phyloP scores from a whole-genome alignment of 768 basidiomycete species.

The Gymnopilus junonius region DNA sequence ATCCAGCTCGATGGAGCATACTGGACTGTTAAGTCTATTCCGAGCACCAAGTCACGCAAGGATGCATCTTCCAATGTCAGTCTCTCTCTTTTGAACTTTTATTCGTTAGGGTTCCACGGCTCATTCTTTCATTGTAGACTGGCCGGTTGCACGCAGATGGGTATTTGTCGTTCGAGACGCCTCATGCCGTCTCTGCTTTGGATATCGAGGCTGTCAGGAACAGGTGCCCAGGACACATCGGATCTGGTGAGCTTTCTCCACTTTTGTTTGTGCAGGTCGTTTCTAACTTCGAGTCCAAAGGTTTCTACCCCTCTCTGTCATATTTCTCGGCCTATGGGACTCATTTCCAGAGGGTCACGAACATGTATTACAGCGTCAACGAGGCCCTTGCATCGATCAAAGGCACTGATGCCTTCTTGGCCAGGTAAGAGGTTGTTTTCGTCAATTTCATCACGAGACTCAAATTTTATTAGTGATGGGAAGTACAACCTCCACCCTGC shows the following conservation, averaged over 20 bases:
- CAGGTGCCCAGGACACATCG: conserved; percentile 12
- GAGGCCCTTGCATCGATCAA: conserved; percentile 25
- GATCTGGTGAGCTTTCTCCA: conserved; percentile 1
- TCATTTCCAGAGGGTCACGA: conserved; percentile 30
- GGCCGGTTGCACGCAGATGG: conserved; percentile 26
- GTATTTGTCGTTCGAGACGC: conserved; percentile 19
- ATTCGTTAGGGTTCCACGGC: background rate
- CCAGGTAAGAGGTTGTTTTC: no score
- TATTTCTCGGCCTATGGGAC: conserved; percentile 38
- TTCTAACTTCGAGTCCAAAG: conserved; percentile 11
- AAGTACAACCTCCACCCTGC: background rate
- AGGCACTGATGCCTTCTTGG: no score
- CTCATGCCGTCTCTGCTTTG: conserved; percentile 1
- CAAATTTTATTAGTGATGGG: no score
- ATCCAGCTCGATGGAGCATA: conserved; percentile 18
- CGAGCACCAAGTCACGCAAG: conserved; percentile 12
- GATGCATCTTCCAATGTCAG: background rate
- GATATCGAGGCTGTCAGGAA: conserved; percentile 18
- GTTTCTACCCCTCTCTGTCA: conserved; percentile 28
- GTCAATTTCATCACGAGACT: background rate
- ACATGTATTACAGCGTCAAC: conserved; percentile 21
- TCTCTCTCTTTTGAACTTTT: no score
- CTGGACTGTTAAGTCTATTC: conserved; percentile 31
- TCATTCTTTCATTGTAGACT: conserved; percentile 1
- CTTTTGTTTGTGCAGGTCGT: background rate